Conservation (phyloP, 192 early-diverging fungal species). For the Dimargaris xerosporica region DNA sequence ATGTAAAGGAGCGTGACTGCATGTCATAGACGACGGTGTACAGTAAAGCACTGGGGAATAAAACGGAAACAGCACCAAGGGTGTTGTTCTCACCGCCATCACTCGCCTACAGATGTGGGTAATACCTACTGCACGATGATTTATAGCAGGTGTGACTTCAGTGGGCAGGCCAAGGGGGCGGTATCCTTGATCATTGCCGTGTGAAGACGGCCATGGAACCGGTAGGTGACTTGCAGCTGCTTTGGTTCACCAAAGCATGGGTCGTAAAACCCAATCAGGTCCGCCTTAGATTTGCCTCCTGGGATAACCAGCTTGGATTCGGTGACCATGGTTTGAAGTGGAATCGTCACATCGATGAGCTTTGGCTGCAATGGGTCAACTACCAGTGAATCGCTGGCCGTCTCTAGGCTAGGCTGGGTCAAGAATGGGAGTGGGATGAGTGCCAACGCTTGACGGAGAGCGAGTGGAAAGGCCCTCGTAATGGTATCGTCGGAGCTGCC, state of each 20-base stretch:
- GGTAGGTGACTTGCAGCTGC: slow-evolving; percentile 68
- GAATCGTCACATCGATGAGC: slow-evolving; percentile 67
- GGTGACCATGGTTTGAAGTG: slow-evolving; percentile 69
- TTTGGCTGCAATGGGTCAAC: neutral
- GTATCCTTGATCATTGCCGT: slow-evolving; percentile 64
- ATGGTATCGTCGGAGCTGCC: too few species aligned
- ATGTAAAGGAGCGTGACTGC: too few species aligned
- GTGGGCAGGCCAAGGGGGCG: slow-evolving; percentile 64
- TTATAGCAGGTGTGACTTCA: slow-evolving; percentile 25
- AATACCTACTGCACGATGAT: too few species aligned
- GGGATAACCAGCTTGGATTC: slow-evolving; percentile 79
- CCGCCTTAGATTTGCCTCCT: slow-evolving; percentile 73
- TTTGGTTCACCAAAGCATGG: slow-evolving; percentile 83
- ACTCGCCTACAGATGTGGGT: too few species aligned
- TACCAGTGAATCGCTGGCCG: neutral
- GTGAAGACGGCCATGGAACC: slow-evolving; percentile 66
- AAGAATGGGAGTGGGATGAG: slow-evolving; percentile 4
- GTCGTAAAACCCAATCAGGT: slow-evolving; percentile 89
- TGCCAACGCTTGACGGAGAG: neutral
- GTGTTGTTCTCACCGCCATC: too few species aligned
- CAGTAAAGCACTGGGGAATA: too few species aligned
- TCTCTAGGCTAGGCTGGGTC: neutral
- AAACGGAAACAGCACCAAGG: too few species aligned
- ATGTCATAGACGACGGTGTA: too few species aligned
- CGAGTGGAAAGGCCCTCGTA: neutral